Evolutionary conservation across 495 filamentous ascomycete species (phyloP).

Genomic region (Penicillium simplicissimum): DNA sequence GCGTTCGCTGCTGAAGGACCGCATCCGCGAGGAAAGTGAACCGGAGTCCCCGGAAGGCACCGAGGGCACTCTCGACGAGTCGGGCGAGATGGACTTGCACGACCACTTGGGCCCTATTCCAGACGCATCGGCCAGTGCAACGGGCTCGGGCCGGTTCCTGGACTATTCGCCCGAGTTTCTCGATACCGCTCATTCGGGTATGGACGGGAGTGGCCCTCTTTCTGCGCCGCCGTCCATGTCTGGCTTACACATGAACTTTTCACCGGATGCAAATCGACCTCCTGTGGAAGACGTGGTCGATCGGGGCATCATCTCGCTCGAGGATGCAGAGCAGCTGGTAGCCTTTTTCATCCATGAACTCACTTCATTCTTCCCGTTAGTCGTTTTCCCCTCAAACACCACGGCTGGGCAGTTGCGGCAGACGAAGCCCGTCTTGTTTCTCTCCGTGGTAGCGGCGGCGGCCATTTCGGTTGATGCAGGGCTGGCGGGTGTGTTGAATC

Average conservation of each 20-base stretch:
- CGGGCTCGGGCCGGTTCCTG: constrained; percentile 26
- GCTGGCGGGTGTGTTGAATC: constrained; percentile 47
- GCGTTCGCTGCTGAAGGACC: constrained; percentile 45
- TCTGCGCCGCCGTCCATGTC: constrained; percentile 21
- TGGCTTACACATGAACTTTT: constrained; percentile 19
- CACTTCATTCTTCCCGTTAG: constrained; percentile 43
- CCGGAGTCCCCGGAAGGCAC: constrained; percentile 35
- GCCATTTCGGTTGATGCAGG: constrained; percentile 42
- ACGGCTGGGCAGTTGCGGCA: constrained; percentile 44
- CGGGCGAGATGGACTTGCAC: constrained; percentile 24
- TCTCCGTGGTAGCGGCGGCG: constrained; percentile 51
- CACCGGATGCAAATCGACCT: constrained; percentile 16
- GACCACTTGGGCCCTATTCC: constrained; percentile 18
- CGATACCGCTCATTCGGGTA: constrained; percentile 22
- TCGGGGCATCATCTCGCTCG: constrained; percentile 47
- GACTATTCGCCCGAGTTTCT: constrained; percentile 34
- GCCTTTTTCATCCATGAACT: constrained; percentile 46
- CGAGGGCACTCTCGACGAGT: constrained; percentile 27
- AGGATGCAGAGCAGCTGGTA: constrained; percentile 45
- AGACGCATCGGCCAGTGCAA: constrained; percentile 24
- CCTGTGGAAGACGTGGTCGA: constrained; percentile 44
- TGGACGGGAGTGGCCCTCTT: constrained; percentile 17
- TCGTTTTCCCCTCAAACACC: constrained; percentile 38
- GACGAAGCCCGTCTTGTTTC: constrained; percentile 50
- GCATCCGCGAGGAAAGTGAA: constrained; percentile 36